Evolutionary conservation across 768 basidiomycete species (phyloP), one percentile per base, ranked within the genome.

Genomic region (Agaricus sinodeliciosus): DNA sequence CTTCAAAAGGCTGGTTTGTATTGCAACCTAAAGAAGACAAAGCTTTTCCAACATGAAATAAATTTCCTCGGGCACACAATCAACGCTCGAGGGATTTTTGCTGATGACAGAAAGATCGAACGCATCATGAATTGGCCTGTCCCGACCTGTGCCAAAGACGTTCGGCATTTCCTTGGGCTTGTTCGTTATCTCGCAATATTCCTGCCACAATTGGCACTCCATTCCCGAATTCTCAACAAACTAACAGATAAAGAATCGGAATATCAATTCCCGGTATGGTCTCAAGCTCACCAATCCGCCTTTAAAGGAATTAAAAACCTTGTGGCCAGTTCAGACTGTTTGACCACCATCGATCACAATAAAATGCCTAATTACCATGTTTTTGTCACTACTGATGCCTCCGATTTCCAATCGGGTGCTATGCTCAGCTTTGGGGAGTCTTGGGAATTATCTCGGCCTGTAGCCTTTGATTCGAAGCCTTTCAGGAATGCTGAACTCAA

Each of bases 31-130:
- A 47, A 55, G 43, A 66, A 64, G 27, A 55, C 36, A 0, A 44
- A 60, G 2, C 11, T n/a, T 63, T 25, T 60, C 71, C 4, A 58
- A 54, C 0, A 9, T 43, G 58, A 65, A 31, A 31, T 70, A 36
- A 63, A 67, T n/a, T 51, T 71, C 13, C 59, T 72, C 42, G 64
- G 69, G 9, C 67, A 72, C 40, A 58, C 64, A 9, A 71, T 73
- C 54, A 58, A 68, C 1, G 61, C 67, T 27, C 60, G 67, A 27
- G 69, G 73, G 8, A 59, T 73, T 36, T 0, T 37, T 45, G 2
- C 56, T 0, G 53, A 58, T 42, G 19, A 34, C 15, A 27, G 31
- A 0, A 70, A 69, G 25, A 50, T 60, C 0, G 54, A 62, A 2
- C 15, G 45, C 0, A 63, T 71, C 4, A 15, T 60, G 0, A 44